Evolutionary conservation across 139 green algal genomes (phyloP).

Genomic region (Limnomonas spitsbergensis): DNA sequence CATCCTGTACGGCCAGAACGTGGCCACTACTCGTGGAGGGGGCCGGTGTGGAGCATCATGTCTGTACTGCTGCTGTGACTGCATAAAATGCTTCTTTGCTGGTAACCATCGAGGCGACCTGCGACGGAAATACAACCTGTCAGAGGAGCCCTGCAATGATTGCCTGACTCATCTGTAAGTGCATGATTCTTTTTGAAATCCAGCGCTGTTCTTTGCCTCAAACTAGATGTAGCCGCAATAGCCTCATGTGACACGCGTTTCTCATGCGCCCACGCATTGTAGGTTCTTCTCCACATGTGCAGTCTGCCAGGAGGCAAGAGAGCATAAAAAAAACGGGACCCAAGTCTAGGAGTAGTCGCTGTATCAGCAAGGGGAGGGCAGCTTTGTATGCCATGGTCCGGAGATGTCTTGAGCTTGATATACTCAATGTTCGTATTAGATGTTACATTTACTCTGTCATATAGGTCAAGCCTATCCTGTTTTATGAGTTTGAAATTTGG

Average conservation of each 20-base stretch:
- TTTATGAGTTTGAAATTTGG: no score
- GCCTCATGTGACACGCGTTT: no score
- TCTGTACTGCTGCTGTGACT: not conserved
- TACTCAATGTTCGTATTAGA: no score
- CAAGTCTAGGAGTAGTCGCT: no score
- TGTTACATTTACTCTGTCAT: no score
- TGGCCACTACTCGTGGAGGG: not conserved
- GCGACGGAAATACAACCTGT: not conserved
- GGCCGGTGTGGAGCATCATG: not conserved
- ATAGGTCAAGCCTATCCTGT: no score
- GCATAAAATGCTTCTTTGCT: not conserved
- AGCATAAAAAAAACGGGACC: not conserved
- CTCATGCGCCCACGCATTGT: no score
- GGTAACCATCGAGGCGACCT: not conserved
- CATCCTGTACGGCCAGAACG: not conserved
- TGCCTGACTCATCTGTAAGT: not conserved
- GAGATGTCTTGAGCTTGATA: no score
- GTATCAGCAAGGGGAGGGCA: no score
- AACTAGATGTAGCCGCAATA: no score
- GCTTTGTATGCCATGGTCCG: no score
- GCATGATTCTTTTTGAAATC: not conserved
- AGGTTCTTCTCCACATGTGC: not conserved
- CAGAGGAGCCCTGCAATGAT: slow-evolving; percentile 1
- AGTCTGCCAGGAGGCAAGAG: not conserved
- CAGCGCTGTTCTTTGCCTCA: no score